phyloP scores from a whole-genome alignment of 768 basidiomycete species.

The Kwoniella dejecticola region DNA sequence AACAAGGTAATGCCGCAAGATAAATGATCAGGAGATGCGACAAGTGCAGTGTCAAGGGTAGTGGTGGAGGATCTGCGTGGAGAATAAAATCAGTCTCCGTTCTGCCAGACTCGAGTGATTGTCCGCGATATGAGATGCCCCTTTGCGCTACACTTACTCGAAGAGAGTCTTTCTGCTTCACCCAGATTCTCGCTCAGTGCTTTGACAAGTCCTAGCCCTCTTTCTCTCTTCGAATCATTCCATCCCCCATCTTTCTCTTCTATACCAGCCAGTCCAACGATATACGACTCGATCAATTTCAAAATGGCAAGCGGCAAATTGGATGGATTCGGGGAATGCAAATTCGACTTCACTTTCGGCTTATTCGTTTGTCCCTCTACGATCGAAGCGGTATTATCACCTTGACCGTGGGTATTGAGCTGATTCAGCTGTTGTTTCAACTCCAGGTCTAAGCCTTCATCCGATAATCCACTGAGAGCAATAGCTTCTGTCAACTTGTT shows the following conservation, averaged over 20 bases:
- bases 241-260: slow-evolving; percentile 35
- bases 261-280: slow-evolving; percentile 42
- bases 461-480: slow-evolving; percentile 7
- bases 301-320: slow-evolving; percentile 51
- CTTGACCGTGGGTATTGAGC: slow-evolving; percentile 31
- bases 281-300: slow-evolving; percentile 49
- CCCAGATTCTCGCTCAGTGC: slow-evolving; percentile 37
- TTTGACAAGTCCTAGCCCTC: slow-evolving; percentile 43
- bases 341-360: slow-evolving; percentile 36
- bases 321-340: slow-evolving; percentile 40
- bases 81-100: slow-evolving; percentile 3
- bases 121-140: too few relatives aligned
- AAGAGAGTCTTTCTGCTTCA: slow-evolving; percentile 47
- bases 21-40: slow-evolving; percentile 52
- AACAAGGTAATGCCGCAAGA: slow-evolving; percentile 48
- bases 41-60: slow-evolving; percentile 51
- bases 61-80: slow-evolving; percentile 47
- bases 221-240: slow-evolving; percentile 49
- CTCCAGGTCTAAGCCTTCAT: slow-evolving; percentile 28
- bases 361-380: background rate
- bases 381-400: background rate
- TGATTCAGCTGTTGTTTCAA: slow-evolving; percentile 41
- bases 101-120: too few relatives aligned
- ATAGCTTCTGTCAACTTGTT: slow-evolving; percentile 35
- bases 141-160: slow-evolving; percentile 44